Conservation (phyloP, 2,329 filamentous ascomycete species). For the Drechslerella stenobrocha region DNA sequence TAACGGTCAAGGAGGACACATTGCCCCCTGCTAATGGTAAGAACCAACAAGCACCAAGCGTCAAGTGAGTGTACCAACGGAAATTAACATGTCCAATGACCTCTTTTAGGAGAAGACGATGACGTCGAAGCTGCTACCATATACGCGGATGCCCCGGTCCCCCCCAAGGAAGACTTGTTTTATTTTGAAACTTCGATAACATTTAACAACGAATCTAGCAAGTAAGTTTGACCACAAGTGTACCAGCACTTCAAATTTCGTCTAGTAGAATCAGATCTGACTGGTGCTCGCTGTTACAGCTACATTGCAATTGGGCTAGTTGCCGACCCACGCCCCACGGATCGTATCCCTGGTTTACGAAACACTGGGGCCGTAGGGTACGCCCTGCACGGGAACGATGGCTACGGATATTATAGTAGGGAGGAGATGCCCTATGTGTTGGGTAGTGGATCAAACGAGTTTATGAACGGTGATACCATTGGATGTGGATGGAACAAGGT, state of each 20-base stretch:
- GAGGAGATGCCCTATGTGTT: conserved; percentile 5
- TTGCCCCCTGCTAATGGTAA: conserved; percentile 21
- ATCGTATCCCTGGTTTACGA: conserved; percentile 20
- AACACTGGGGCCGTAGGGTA: conserved; percentile 20
- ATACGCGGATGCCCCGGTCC: conserved; percentile 25
- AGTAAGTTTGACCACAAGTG: conserved; percentile 24
- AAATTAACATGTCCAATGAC: background rate
- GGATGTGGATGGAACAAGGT: conserved; percentile 29
- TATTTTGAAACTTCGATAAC: conserved; percentile 24
- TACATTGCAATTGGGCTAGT: conserved; percentile 27
- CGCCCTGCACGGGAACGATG: conserved; percentile 40
- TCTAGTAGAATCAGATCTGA: background rate
- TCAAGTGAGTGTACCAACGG: background rate
- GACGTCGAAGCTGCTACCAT: conserved; percentile 10
- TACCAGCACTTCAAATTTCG: background rate
- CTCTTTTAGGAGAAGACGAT: conserved; percentile 4
- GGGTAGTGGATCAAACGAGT: background rate
- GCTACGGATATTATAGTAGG: conserved; percentile 12
- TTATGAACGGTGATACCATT: conserved; percentile 22
- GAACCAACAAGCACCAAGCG: background rate
- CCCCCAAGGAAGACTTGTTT: conserved; percentile 29
- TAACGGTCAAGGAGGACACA: conserved; percentile 10
- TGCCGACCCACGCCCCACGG: conserved; percentile 27
- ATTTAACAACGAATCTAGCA: conserved; percentile 7
- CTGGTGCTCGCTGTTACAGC: background rate